These are phyloP conservation scores for Endocladia muricata DNA, from an alignment of 31 red algal species.

Conservation along the genomic window DNA sequence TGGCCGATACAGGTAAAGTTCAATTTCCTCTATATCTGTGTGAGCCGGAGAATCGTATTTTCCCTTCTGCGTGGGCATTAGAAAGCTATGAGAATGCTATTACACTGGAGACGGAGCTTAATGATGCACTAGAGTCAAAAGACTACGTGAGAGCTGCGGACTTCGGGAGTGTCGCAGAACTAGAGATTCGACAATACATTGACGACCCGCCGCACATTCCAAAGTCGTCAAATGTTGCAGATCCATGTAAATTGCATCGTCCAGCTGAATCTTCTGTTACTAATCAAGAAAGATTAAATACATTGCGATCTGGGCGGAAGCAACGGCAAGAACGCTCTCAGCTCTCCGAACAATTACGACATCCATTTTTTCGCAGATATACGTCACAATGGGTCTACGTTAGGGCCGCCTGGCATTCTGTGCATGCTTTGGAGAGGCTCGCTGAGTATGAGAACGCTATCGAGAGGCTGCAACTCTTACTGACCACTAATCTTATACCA, in stretches of 20 bases:
- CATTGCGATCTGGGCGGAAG: no score
- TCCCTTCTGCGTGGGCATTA: slow-evolving; percentile 27
- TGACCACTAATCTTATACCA: slow-evolving; percentile 45
- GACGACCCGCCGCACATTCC: no score
- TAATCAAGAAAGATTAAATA: no score
- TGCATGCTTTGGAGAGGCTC: slow-evolving; percentile 42
- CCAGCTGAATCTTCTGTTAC: no score
- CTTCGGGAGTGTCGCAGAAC: slow-evolving; percentile 39
- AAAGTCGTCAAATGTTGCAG: no score
- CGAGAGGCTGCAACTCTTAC: slow-evolving; percentile 27
- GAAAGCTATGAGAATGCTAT: slow-evolving; percentile 24
- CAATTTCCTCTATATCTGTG: slow-evolving; percentile 48
- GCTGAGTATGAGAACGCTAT: slow-evolving; percentile 49
- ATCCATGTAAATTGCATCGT: no score
- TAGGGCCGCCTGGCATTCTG: slow-evolving; percentile 51
- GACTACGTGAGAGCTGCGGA: slow-evolving; percentile 17
- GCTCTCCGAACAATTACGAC: slow-evolving; percentile 16
- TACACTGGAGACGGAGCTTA: slow-evolving; percentile 25
- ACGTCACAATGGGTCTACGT: slow-evolving; percentile 56
- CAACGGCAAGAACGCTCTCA: no score
- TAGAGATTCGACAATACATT: slow-evolving; percentile 24
- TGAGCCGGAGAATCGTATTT: slow-evolving; percentile 8
- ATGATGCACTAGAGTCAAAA: slow-evolving; percentile 17
- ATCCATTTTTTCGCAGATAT: slow-evolving; percentile 58
- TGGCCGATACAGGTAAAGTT: slow-evolving; percentile 44